phyloP scores from a whole-genome alignment of 345 rosid genomes.

The Atalantia buxifolia region DNA sequence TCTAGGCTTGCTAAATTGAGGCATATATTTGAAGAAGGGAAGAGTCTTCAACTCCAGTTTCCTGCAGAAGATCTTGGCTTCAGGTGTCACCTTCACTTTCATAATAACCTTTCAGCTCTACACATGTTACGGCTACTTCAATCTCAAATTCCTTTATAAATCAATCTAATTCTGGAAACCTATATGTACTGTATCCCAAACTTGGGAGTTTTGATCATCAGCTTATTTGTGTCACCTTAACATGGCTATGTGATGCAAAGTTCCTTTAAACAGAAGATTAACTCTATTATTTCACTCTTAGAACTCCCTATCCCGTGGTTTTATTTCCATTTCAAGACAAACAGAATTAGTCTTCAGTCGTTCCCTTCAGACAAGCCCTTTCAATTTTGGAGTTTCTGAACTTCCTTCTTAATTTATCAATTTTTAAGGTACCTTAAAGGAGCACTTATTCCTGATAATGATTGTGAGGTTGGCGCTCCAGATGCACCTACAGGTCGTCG shows the following conservation, averaged over 20 bases:
- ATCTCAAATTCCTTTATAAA: not conserved
- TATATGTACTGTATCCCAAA: not conserved
- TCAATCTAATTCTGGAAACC: not conserved
- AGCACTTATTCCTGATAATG: slow-evolving; percentile 63
- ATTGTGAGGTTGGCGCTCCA: slow-evolving; percentile 19
- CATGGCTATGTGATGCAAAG: not conserved
- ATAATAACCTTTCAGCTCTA: not conserved
- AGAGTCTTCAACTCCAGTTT: slow-evolving; percentile 92
- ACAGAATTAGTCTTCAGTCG: not conserved
- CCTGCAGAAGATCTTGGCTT: slow-evolving; percentile 99
- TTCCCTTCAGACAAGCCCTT: not conserved
- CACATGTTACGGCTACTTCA: not conserved
- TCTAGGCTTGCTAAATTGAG: slow-evolving; percentile 71
- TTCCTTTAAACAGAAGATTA: not conserved
- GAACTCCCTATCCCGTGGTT: not conserved
- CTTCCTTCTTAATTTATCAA: not conserved
- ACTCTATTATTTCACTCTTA: not conserved
- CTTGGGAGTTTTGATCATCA: not conserved
- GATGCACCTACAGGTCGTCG: slow-evolving; percentile 63
- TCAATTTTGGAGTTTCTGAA: slow-evolving; percentile 1
- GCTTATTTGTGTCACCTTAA: not conserved
- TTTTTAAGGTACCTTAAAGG: slow-evolving; percentile 67
- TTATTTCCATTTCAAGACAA: not conserved
- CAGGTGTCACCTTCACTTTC: slow-evolving; percentile 47
- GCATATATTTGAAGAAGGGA: slow-evolving; percentile 78